Conservation (phyloP, 2,329 filamentous ascomycete species). For the Elsinoe batatas region DNA sequence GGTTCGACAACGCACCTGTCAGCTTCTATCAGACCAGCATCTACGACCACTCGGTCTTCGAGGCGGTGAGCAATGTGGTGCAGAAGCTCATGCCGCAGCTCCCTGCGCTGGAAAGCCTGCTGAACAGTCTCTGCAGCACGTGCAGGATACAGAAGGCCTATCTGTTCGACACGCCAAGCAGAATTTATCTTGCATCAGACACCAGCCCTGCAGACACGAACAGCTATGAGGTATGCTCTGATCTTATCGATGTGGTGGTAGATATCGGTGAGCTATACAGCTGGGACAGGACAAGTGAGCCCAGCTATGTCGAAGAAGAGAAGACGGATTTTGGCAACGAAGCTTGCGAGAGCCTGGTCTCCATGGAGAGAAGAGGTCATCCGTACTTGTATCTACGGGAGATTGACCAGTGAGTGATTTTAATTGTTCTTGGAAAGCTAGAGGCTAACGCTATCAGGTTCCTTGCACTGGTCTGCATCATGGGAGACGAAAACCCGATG, state of each 20-base stretch:
- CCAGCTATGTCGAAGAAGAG: slow-evolving; percentile 16
- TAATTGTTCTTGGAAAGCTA: not conserved
- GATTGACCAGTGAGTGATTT: slow-evolving; percentile 51
- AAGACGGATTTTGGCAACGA: slow-evolving; percentile 34
- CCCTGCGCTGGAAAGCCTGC: slow-evolving; percentile 81
- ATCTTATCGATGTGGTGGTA: slow-evolving; percentile 97
- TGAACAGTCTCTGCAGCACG: slow-evolving; percentile 86
- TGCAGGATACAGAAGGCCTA: slow-evolving; percentile 98
- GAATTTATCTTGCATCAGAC: slow-evolving; percentile 97
- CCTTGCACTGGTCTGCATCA: slow-evolving; percentile 72
- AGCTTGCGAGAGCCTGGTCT: slow-evolving; percentile 53
- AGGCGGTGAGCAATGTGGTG: slow-evolving; percentile 96
- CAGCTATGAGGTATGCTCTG: slow-evolving; percentile 95
- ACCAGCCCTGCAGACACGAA: slow-evolving; percentile 87
- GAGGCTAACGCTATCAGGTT: slow-evolving; percentile 41
- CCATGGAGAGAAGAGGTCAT: slow-evolving; percentile 48
- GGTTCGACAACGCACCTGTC: slow-evolving; percentile 86
- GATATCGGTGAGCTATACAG: slow-evolving; percentile 95
- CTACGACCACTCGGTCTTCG: slow-evolving; percentile 97
- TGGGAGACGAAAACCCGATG: slow-evolving; percentile 71
- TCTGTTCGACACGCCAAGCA: slow-evolving; percentile 92
- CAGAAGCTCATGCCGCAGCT: slow-evolving; percentile 94
- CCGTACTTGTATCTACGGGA: slow-evolving; percentile 55
- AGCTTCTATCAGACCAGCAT: slow-evolving; percentile 96
- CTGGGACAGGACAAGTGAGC: slow-evolving; percentile 38